phyloP scores from a whole-genome alignment of 306 rosid genomes.

The Vigna angularis region DNA sequence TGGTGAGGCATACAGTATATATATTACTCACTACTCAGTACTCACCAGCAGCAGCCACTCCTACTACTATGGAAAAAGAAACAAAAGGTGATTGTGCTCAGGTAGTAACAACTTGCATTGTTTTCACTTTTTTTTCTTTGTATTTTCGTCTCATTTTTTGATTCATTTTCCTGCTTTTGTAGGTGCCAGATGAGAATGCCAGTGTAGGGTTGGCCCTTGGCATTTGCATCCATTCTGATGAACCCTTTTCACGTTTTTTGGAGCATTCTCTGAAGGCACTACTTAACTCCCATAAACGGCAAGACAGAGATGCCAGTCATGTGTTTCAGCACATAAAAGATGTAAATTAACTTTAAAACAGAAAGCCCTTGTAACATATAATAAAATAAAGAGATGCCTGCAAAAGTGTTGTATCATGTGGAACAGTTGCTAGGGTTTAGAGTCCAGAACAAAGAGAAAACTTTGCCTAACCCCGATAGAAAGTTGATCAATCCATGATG shows the following conservation, averaged over 20 bases:
- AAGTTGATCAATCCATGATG: neutral
- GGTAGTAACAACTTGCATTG: conserved; percentile 12
- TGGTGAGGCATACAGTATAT: conserved; percentile 19
- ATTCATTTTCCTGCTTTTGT: conserved; percentile 32
- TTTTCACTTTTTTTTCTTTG: neutral
- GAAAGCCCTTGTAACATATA: conserved; percentile 43
- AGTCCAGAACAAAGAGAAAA: conserved; percentile 33
- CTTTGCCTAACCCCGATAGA: neutral
- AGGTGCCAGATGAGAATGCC: conserved; percentile 28
- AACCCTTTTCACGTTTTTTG: conserved; percentile 45
- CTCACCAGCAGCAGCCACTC: conserved; percentile 32
- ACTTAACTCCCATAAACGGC: conserved; percentile 58
- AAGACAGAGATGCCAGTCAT: conserved; percentile 60
- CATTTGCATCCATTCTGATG: conserved; percentile 32
- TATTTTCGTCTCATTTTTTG: neutral
- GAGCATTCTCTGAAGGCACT: conserved; percentile 51
- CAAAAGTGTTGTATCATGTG: conserved; percentile 4
- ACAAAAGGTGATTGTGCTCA: conserved; percentile 11
- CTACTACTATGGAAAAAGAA: conserved; percentile 40
- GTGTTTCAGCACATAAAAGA: conserved; percentile 75
- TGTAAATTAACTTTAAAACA: conserved; percentile 57
- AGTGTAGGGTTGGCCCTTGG: conserved; percentile 17
- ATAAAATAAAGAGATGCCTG: conserved; percentile 14
- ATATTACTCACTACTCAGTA: conserved; percentile 19
- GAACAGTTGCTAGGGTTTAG: conserved; percentile 55